Percentiles rank a stretch among this genome's conserved stretches.
These are phyloP conservation scores for Zymoseptoria tritici DNA, from an alignment of 2,329 filamentous ascomycete species.

Conservation along the genomic window DNA sequence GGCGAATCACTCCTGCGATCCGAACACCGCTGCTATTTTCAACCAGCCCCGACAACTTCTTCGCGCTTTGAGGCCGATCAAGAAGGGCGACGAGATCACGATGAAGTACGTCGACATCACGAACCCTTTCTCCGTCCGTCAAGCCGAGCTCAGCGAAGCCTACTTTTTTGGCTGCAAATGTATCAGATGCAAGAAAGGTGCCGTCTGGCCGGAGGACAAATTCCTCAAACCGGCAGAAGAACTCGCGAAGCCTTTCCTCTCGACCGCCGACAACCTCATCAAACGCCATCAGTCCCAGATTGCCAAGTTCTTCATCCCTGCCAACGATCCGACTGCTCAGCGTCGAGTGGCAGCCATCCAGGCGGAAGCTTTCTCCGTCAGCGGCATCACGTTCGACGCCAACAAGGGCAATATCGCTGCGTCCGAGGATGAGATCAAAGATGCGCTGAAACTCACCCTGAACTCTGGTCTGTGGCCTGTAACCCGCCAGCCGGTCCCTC, in stretches of 20 bases:
- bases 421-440: constrained; percentile 20
- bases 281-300: constrained; percentile 18
- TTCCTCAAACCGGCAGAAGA: constrained; percentile 31
- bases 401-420: constrained; percentile 20
- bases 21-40: constrained; percentile 52
- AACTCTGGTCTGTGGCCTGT: constrained; percentile 39
- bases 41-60: constrained; percentile 45
- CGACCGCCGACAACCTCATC: constrained; percentile 15
- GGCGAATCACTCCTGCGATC: constrained; percentile 57
- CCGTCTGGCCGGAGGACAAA: constrained; percentile 34
- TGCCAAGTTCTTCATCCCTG: constrained; percentile 13
- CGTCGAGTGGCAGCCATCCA: constrained; percentile 20
- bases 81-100: constrained; percentile 50
- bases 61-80: constrained; percentile 47
- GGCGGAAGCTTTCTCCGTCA: constrained; percentile 22
- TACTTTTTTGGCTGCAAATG: constrained; percentile 56
- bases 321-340: constrained; percentile 13
- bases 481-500: constrained; percentile 48
- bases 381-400: constrained; percentile 18
- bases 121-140: constrained; percentile 44
- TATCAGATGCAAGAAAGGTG: constrained; percentile 39
- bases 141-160: constrained; percentile 44
- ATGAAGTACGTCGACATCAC: constrained; percentile 56
- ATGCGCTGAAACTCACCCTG: constrained; percentile 23
- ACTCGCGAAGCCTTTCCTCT: constrained; percentile 17